These are phyloP conservation scores for Dactylellina sp. DNA, from an alignment of 2,329 filamentous ascomycete genomes.

Conservation along the genomic window DNA sequence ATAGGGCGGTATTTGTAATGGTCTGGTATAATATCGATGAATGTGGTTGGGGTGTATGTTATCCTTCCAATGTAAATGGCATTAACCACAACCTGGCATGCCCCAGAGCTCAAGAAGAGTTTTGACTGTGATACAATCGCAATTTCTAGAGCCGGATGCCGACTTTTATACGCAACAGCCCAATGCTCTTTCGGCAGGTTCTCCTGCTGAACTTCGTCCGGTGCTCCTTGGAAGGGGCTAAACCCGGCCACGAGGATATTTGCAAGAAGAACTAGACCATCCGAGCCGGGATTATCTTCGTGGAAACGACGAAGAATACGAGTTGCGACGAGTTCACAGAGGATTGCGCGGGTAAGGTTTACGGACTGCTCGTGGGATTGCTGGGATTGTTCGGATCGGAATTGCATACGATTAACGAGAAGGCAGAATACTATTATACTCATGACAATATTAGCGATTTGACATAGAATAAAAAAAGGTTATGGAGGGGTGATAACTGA, in stretches of 20 bases:
- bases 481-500: slow-evolving; percentile 62
- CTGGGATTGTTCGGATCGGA: slow-evolving; percentile 80
- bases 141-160: slow-evolving; percentile 77
- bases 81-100: slow-evolving; percentile 83
- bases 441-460: slow-evolving; percentile 54
- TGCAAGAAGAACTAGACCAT: slow-evolving; percentile 78
- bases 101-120: slow-evolving; percentile 78
- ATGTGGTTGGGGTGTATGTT: slow-evolving; percentile 83
- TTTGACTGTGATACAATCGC: slow-evolving; percentile 87
- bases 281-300: slow-evolving; percentile 78
- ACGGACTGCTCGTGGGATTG: slow-evolving; percentile 83
- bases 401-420: slow-evolving; percentile 83
- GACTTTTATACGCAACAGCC: slow-evolving; percentile 65
- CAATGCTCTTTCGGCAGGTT: slow-evolving; percentile 66
- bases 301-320: slow-evolving; percentile 82
- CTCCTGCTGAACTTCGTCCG: slow-evolving; percentile 73
- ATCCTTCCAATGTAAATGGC: slow-evolving; percentile 84
- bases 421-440: slow-evolving; percentile 77
- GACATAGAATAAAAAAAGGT: background rate
- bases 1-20: slow-evolving; percentile 87
- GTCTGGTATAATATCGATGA: slow-evolving; percentile 85
- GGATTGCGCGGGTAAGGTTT: slow-evolving; percentile 78
- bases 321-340: slow-evolving; percentile 83
- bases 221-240: slow-evolving; percentile 85
- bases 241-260: slow-evolving; percentile 86